These are phyloP conservation scores for Sarocladium kiliense DNA, from an alignment of 2,329 filamentous ascomycete genomes.

Conservation along the genomic window DNA sequence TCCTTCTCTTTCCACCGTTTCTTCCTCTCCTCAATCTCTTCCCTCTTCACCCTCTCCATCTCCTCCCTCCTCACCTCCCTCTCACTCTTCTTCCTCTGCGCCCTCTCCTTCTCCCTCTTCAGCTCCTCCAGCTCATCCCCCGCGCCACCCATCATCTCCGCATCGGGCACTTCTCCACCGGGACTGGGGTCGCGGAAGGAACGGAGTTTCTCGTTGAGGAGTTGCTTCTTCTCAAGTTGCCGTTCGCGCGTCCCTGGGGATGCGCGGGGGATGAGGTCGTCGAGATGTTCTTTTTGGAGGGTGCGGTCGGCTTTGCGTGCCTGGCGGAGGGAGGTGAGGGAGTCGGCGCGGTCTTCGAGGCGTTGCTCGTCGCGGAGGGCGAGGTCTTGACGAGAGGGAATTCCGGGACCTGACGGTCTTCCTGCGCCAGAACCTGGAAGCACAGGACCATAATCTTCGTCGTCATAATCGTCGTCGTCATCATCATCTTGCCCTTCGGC, in stretches of 20 bases:
- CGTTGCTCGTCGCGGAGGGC: slow-evolving; percentile 49
- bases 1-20: slow-evolving; percentile 69
- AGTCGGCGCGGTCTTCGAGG: slow-evolving; percentile 44
- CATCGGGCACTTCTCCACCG: slow-evolving; percentile 50
- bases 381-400: slow-evolving; percentile 72
- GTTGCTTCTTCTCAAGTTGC: slow-evolving; percentile 77
- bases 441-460: slow-evolving; percentile 51
- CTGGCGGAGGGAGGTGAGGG: slow-evolving; percentile 51
- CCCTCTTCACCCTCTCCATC: slow-evolving; percentile 65
- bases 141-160: slow-evolving; percentile 75
- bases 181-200: slow-evolving; percentile 67
- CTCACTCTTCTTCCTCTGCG: slow-evolving; percentile 74
- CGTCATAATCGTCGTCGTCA: slow-evolving; percentile 40
- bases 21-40: slow-evolving; percentile 75
- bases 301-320: slow-evolving; percentile 61
- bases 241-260: slow-evolving; percentile 80
- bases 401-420: slow-evolving; percentile 46
- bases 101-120: slow-evolving; percentile 59
- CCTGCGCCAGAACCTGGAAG: slow-evolving; percentile 19
- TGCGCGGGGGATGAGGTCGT: slow-evolving; percentile 78
- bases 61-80: slow-evolving; percentile 80
- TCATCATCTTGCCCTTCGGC: background rate
- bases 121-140: slow-evolving; percentile 61
- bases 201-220: slow-evolving; percentile 66
- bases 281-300: slow-evolving; percentile 64